Base-by-base conservation (phyloP, 106 monocot genomes). In the Agapanthus africanus region DNA sequence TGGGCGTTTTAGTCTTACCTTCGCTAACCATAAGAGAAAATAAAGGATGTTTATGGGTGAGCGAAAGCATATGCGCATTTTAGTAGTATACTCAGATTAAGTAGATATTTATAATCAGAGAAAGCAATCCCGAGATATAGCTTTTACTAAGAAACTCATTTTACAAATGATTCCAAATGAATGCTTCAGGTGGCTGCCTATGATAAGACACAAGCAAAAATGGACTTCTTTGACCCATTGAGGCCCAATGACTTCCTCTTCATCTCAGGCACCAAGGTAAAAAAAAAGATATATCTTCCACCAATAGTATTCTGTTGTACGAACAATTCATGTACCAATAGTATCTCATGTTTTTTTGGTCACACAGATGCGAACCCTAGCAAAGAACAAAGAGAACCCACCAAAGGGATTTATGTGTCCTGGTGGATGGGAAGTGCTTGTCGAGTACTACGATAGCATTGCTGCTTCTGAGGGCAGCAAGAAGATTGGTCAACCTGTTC, bases 391-490 rank as follows among this genome's bases (percentile, higher is more conserved):
- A 25, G 80, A 92, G 63, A 81, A 71, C 60, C 97, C 97, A n/a
- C 97, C 97, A 13, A 89, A 92, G 67, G 97, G 97, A 3, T 99
- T 99, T 69, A 99, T 99, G 97, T 99, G 97, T 79, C 97, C 86
- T 5, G 97, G 97, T 22, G 97, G 97, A 40, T 99, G 97, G 97
- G 82, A 90, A 70, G 92, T 99, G n/a, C 79, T 99, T 22, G 91
- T 99, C 18, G 97, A 99, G 2, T 93, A 93, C 77, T 99, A 99
- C 37, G 84, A 90, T 22, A 84, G 80, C 38, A 16, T 84, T 47
- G 21, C 68, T 63, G 39, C 76, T 69, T 40, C 81, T 23, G 67
- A 75, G 22, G 81, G 81, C 44, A 74, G 54, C 36, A 65, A 54
- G 50, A 83, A 77, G 60, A 47, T 75, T 21, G 82, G 82, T 5